These are phyloP conservation scores for Apostasia shenzhenica DNA, from an alignment of 106 monocot species.

Conservation along the genomic window DNA sequence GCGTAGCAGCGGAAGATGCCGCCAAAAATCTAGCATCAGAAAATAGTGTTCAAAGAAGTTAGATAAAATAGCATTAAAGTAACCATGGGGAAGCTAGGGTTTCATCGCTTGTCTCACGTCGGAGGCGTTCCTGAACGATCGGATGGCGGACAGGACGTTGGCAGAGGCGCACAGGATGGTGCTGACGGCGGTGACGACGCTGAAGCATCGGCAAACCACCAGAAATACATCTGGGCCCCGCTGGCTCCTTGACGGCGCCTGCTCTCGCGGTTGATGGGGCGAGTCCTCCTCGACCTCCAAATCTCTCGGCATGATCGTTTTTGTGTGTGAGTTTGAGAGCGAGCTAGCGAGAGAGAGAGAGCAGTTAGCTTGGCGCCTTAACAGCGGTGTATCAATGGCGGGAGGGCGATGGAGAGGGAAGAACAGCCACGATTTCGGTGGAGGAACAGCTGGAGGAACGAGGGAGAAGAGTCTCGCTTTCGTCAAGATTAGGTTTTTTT, in stretches of 20 bases:
- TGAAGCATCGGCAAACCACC: constrained; percentile 76
- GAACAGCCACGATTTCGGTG: no score
- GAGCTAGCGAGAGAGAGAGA: not conserved
- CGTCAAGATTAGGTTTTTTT: no score
- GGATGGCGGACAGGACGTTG: constrained; percentile 69
- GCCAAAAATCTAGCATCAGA: constrained; percentile 57
- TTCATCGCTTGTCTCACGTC: constrained; percentile 27
- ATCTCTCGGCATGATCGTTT: not conserved
- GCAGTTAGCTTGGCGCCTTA: no score
- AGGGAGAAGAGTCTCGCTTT: no score
- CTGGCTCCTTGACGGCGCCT: constrained; percentile 6
- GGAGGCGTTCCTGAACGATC: constrained; percentile 46
- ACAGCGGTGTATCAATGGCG: no score
- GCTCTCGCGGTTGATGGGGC: constrained; percentile 5
- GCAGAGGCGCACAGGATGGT: constrained; percentile 77
- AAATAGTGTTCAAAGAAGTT: not conserved
- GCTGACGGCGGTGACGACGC: constrained; percentile 51
- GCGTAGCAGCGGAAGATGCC: constrained; percentile 99
- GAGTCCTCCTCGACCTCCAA: constrained; percentile 18
- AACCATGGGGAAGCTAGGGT: not conserved
- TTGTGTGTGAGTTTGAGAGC: no score
- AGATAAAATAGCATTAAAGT: not conserved
- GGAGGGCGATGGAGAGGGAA: no score
- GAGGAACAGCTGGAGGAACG: no score
- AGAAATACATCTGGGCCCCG: constrained; percentile 57